Evolutionary conservation across 306 rosid genomes (phyloP), one percentile per base, ranked within the genome.

Genomic region (Gillenia trifoliata): DNA sequence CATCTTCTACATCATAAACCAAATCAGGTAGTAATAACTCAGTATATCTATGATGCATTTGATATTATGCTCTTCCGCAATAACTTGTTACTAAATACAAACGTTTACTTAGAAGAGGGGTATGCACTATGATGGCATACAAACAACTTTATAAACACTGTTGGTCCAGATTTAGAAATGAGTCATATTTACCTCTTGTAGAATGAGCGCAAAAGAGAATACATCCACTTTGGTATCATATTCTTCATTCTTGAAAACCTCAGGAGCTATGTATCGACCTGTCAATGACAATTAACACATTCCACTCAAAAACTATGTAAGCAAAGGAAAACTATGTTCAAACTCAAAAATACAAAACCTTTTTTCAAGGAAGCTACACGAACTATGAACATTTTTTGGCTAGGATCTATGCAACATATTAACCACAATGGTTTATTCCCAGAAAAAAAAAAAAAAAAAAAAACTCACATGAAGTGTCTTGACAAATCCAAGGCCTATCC

Each of bases 161-260:
- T 33, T 38, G n/a, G 68, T 47, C 54, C 25, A 71, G 25, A 31
- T 15, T 52, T 23, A 64, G 75, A 45, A 11, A 64, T 47, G 28
- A 72, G 65, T 77, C 75, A 66, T 38, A 47, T 45, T 70, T 91
- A 91, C 97, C 98, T 91, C 97, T 87, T 91, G 97, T 67, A 94
- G 82, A 80, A 94, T 91, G 78, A 91, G 80, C 56, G 96, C 95
- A 82, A 94, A 94, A 45, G 97, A 91, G 88, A 88, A 93, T 10
- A 94, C 95, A 79, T 94, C 98, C 76, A 91, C 96, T 88, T 94
- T 94, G n/a, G 97, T 94, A 77, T 81, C 98, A 77, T 91, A 94
- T 83, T 89, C 96, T 77, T 83, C 90, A 20, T 77, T 83, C 71
- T 67, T 87, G 77, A 79, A 93, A 86, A 89, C 98, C 84, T 93